A percentile compares a stretch with the other conserved stretches of the same genome.
Conservation (phyloP, 2,329 filamentous ascomycete species). For the Metarhizium guizhouense region DNA sequence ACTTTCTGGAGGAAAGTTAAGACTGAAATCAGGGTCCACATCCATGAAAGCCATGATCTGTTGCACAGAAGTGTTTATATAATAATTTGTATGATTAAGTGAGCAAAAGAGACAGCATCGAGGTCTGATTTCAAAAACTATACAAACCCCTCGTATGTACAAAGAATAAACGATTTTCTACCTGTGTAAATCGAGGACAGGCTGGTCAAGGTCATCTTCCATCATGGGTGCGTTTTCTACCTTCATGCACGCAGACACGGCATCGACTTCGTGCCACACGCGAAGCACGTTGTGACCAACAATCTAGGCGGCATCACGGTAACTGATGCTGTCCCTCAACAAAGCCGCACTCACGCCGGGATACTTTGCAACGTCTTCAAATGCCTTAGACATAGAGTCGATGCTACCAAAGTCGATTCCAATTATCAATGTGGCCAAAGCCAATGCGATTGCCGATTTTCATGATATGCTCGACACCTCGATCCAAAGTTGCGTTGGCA, state of each 20-base stretch:
- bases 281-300: constrained; percentile 74
- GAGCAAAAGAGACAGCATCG: constrained; percentile 5
- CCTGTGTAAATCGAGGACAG: background rate
- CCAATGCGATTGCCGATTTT: constrained; percentile 79
- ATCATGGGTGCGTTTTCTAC: constrained; percentile 40
- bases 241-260: constrained; percentile 59
- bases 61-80: constrained; percentile 24
- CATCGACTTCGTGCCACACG: constrained; percentile 75
- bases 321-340: constrained; percentile 62
- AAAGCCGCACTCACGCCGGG: constrained; percentile 71
- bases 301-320: constrained; percentile 64
- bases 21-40: background rate
- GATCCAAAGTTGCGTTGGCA: constrained; percentile 61
- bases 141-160: background rate
- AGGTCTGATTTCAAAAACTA: background rate
- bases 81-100: constrained; percentile 16
- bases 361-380: constrained; percentile 81
- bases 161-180: background rate
- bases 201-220: constrained; percentile 32
- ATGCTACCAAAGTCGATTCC: constrained; percentile 90
- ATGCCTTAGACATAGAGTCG: constrained; percentile 52
- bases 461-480: constrained; percentile 72
- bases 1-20: background rate
- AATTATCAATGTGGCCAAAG: constrained; percentile 74
- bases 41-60: background rate